Conservation (phyloP, 2,329 filamentous ascomycete species). For the Spiromastix sp. region DNA sequence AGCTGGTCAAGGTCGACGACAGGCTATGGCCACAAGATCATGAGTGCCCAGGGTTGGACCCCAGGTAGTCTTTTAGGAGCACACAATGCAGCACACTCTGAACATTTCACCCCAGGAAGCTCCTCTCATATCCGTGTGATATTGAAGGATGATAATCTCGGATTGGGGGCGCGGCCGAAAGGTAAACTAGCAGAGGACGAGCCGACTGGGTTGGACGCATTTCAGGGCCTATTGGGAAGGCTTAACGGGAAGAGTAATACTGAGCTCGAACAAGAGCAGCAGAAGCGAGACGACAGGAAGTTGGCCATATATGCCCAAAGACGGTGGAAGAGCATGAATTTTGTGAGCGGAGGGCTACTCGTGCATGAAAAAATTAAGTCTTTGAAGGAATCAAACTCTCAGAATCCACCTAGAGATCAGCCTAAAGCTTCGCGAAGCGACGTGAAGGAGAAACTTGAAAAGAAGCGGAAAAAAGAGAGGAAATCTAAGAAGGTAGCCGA, state of each 20-base stretch:
- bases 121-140: constrained; percentile 75
- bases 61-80: constrained; percentile 76
- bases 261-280: constrained; percentile 60
- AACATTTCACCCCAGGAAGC: constrained; percentile 68
- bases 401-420: constrained; percentile 17
- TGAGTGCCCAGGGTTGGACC: constrained; percentile 81
- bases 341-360: constrained; percentile 73
- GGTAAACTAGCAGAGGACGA: constrained; percentile 56
- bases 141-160: constrained; percentile 84
- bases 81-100: constrained; percentile 61
- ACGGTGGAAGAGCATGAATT: constrained; percentile 71
- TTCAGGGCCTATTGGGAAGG: constrained; percentile 75
- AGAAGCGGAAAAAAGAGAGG: constrained; percentile 20
- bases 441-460: constrained; percentile 17
- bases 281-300: constrained; percentile 58
- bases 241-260: constrained; percentile 78
- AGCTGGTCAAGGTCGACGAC: constrained; percentile 76
- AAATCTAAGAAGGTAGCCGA: constrained; percentile 16
- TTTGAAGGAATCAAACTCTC: constrained; percentile 31
- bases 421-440: constrained; percentile 21
- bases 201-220: constrained; percentile 75
- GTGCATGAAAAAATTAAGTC: constrained; percentile 46
- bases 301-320: constrained; percentile 62
- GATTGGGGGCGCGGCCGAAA: constrained; percentile 70
- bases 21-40: constrained; percentile 81